Conservation (phyloP, 306 rosid genomes). For the Quercus parvula region DNA sequence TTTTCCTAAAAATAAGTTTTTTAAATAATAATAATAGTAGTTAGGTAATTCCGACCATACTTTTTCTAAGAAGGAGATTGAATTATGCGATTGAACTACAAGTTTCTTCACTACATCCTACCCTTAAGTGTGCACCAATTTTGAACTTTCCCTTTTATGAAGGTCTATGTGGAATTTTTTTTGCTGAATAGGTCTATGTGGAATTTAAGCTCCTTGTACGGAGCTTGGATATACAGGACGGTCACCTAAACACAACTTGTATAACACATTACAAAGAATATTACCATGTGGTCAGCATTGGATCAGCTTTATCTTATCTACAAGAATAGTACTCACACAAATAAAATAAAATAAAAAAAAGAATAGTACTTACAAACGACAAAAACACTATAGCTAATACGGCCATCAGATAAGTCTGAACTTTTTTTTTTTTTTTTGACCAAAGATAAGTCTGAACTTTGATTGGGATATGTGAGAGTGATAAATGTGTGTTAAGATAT, state of each 20-base stretch:
- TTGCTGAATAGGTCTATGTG: not conserved
- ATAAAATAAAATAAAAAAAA: no score
- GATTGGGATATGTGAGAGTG: not conserved
- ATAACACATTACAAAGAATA: no score
- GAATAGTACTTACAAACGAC: not conserved
- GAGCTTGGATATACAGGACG: not conserved
- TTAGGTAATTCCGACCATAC: no score
- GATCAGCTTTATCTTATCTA: not conserved
- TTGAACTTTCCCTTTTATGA: not conserved
- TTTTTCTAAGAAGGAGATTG: no score
- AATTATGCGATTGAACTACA: no score
- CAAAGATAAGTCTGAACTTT: conserved; percentile 1
- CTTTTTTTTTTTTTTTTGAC: no score
- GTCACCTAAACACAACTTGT: not conserved
- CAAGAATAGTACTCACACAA: conserved; percentile 9
- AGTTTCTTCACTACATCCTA: no score
- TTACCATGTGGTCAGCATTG: not conserved
- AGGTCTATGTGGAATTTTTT: not conserved
- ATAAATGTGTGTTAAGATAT: no score
- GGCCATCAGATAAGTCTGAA: conserved; percentile 9
- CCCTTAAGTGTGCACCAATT: not conserved
- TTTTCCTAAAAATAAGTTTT: no score
- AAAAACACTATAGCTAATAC: conserved; percentile 2
- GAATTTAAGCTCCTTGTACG: not conserved
- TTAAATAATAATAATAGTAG: no score